Conservation (phyloP, 371 early-diverging fungal species). For the Massospora cicadina region DNA sequence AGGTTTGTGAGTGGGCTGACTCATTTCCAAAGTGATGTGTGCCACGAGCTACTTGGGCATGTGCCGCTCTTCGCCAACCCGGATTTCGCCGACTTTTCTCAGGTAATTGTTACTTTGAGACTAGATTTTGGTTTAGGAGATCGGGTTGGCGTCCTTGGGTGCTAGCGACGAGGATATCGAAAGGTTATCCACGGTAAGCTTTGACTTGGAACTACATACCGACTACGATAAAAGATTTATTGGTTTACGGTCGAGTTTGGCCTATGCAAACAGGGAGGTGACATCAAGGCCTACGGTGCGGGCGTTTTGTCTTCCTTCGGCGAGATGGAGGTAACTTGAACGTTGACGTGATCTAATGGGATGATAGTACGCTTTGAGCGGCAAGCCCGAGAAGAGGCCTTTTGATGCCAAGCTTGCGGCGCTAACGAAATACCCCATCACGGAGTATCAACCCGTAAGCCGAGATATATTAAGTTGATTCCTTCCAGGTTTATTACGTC, state of each 20-base stretch:
- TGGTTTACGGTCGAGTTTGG: slow-evolving; percentile 96
- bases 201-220: slow-evolving; percentile 3
- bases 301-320: slow-evolving; percentile 91
- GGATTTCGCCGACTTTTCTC: slow-evolving; percentile 88
- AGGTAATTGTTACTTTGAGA: slow-evolving; percentile 16
- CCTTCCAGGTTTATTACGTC: slow-evolving; percentile 55
- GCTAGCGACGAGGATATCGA: slow-evolving; percentile 83
- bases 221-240: slow-evolving; percentile 29
- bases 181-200: slow-evolving; percentile 51
- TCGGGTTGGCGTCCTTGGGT: slow-evolving; percentile 87
- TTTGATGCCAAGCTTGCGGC: slow-evolving; percentile 78
- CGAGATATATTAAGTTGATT: background rate
- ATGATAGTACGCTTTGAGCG: slow-evolving; percentile 44
- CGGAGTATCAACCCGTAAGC: slow-evolving; percentile 75
- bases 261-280: slow-evolving; percentile 61
- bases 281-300: slow-evolving; percentile 82
- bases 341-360: background rate
- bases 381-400: slow-evolving; percentile 56
- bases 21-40: slow-evolving; percentile 3
- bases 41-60: slow-evolving; percentile 13
- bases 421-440: slow-evolving; percentile 74
- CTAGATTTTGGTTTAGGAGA: slow-evolving; percentile 30
- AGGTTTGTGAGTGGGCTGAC: background rate
- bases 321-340: slow-evolving; percentile 45
- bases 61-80: slow-evolving; percentile 84